Evolutionary conservation across 2,329 filamentous ascomycete species (phyloP).

Genomic region (Pseudogymnoascus sp.): DNA sequence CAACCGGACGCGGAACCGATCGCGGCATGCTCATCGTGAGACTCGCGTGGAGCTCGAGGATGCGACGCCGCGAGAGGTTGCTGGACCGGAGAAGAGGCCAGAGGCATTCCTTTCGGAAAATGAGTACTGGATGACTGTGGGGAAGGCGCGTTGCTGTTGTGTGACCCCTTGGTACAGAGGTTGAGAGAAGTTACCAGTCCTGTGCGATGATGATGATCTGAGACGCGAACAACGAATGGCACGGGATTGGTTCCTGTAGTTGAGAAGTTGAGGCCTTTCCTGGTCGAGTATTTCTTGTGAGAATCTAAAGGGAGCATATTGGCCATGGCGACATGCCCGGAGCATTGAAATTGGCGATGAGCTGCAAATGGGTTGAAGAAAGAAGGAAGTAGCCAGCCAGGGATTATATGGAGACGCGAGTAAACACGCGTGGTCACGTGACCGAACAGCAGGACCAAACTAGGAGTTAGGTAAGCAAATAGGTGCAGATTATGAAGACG

Average conservation of each 20-base stretch:
- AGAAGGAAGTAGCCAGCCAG: background rate
- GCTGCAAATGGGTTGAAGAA: background rate
- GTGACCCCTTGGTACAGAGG: slow-evolving; percentile 24
- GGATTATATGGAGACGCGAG: background rate
- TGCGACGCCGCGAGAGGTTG: slow-evolving; percentile 39
- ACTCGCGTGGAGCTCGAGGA: slow-evolving; percentile 53
- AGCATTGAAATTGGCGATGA: slow-evolving; percentile 1
- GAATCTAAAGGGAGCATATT: background rate
- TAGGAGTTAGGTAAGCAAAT: background rate
- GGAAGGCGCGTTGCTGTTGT: slow-evolving; percentile 65
- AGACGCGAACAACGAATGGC: slow-evolving; percentile 17
- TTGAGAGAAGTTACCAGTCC: slow-evolving; percentile 39
- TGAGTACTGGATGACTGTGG: slow-evolving; percentile 67
- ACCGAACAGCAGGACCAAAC: background rate
- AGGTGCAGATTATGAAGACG: background rate
- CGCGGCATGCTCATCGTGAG: slow-evolving; percentile 39
- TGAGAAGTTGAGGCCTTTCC: slow-evolving; percentile 15
- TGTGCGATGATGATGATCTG: slow-evolving; percentile 18
- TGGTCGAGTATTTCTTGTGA: slow-evolving; percentile 13
- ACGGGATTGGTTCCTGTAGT: slow-evolving; percentile 22
- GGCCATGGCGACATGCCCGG: background rate
- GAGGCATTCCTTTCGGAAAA: slow-evolving; percentile 63
- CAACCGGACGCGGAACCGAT: slow-evolving; percentile 35
- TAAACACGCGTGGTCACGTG: background rate
- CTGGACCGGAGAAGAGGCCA: slow-evolving; percentile 31